These are phyloP conservation scores for Stachybotrys elegans DNA, from an alignment of 2,329 filamentous ascomycete species.

Conservation along the genomic window DNA sequence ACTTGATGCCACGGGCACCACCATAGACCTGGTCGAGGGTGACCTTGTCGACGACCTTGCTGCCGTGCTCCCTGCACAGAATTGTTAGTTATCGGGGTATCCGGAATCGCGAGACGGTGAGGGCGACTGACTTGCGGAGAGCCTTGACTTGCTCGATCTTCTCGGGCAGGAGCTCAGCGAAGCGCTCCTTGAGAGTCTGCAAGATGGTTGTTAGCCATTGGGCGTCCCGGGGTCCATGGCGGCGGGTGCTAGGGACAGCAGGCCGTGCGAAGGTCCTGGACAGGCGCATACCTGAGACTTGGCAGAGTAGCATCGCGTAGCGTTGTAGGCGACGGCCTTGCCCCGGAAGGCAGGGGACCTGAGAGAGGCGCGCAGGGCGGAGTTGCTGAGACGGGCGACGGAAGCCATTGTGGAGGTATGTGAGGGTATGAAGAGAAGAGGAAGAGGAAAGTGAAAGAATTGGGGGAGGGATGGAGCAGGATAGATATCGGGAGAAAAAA, in stretches of 20 bases:
- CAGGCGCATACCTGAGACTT: conserved; percentile 70
- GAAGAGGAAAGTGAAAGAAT: conserved; percentile 17
- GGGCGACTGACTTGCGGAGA: conserved; percentile 75
- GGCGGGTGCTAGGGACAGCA: too few relatives aligned
- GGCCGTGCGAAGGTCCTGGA: conserved; percentile 1
- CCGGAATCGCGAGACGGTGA: too few relatives aligned
- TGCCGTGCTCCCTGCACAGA: conserved; percentile 73
- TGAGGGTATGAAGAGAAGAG: conserved; percentile 18
- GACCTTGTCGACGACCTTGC: conserved; percentile 94
- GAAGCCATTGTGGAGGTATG: conserved; percentile 64
- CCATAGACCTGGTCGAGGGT: conserved; percentile 99
- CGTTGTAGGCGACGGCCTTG: conserved; percentile 71
- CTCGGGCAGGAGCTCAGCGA: conserved; percentile 89
- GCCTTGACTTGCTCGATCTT: conserved; percentile 99
- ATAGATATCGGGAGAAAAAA: conserved; percentile 27
- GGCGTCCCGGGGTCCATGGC: conserved; percentile 6
- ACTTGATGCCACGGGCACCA: conserved; percentile 98
- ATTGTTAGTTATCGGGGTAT: conserved; percentile 9
- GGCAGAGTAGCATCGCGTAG: conserved; percentile 84
- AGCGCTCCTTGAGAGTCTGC: conserved; percentile 95
- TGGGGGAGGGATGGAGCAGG: conserved; percentile 29
- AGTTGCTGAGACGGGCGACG: conserved; percentile 73
- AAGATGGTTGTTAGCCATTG: conserved; percentile 8
- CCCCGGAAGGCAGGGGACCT: conserved; percentile 62
- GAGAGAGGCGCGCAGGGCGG: conserved; percentile 75